Evolutionary conservation across 768 basidiomycete genomes (phyloP).

Genomic region (Dioszegia aurantiaca): DNA sequence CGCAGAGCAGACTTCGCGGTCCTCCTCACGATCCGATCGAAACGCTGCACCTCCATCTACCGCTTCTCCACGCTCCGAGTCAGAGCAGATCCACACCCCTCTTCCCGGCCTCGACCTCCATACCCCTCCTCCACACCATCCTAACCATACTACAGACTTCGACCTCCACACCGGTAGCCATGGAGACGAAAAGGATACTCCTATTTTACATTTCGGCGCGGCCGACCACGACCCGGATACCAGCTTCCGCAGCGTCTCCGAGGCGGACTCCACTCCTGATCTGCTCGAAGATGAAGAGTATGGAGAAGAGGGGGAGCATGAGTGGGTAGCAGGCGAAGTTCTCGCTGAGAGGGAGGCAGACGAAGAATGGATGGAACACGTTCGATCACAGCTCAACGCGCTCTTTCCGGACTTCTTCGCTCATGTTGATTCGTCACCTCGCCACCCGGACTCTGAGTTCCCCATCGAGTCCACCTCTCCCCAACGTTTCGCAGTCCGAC

Average conservation of each 20-base stretch:
- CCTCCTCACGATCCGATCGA: not conserved
- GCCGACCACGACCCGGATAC: not conserved
- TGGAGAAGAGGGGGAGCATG: not conserved
- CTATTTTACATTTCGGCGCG: no score
- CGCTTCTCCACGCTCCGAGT: not conserved
- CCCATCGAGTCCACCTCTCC: no score
- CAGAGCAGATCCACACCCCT: conserved; percentile 4
- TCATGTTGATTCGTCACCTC: no score
- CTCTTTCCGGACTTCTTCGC: conserved; percentile 38
- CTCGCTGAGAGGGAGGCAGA: conserved; percentile 13
- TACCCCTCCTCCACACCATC: not conserved
- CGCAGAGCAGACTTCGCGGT: no score
- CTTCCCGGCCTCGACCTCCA: not conserved
- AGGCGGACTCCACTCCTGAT: not conserved
- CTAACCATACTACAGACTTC: not conserved
- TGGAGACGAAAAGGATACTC: not conserved
- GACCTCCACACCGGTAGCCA: not conserved
- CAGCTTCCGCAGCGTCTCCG: conserved; percentile 11
- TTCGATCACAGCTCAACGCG: conserved; percentile 28
- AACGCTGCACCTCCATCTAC: not conserved
- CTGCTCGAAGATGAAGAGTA: not conserved
- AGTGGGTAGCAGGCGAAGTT: conserved; percentile 1
- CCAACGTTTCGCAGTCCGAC: no score
- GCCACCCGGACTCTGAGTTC: no score
- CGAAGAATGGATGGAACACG: conserved; percentile 38